Evolutionary conservation across 2,329 filamentous ascomycete species (phyloP).

Genomic region (Capronia epimyces): DNA sequence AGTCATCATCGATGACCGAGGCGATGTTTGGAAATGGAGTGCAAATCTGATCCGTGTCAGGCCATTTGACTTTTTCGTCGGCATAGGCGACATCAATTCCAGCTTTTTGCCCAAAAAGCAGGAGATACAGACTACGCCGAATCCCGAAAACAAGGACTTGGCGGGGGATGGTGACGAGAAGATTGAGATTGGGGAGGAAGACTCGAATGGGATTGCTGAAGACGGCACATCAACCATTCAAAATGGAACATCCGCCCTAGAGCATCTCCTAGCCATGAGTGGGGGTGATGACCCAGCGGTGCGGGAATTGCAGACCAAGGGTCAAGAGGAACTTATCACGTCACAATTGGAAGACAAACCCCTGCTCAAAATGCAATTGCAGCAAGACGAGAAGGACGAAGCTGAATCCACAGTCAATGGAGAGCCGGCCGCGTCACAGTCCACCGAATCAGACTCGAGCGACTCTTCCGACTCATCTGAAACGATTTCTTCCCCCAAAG

Average conservation of each 20-base stretch:
- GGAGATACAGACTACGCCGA: constrained; percentile 48
- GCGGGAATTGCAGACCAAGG: constrained; percentile 69
- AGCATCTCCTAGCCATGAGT: constrained; percentile 71
- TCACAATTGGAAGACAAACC: constrained; percentile 86
- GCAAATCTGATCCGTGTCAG: constrained; percentile 90
- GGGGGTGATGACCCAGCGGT: constrained; percentile 62
- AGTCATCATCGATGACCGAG: constrained; percentile 94
- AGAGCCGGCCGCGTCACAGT: constrained; percentile 33
- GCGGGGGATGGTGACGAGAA: constrained; percentile 25
- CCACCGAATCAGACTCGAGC: constrained; percentile 39
- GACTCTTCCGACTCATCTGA: constrained; percentile 28
- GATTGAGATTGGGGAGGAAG: constrained; percentile 4
- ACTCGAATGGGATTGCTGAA: constrained; percentile 19
- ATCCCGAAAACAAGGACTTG: constrained; percentile 29
- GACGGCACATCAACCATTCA: constrained; percentile 23
- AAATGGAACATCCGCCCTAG: constrained; percentile 47
- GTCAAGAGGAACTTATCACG: constrained; percentile 81
- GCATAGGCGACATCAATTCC: constrained; percentile 97
- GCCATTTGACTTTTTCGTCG: constrained; percentile 96
- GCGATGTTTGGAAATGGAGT: constrained; percentile 93
- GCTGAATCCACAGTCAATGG: constrained; percentile 45
- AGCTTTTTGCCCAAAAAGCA: constrained; percentile 83
- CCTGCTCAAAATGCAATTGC: constrained; percentile 83
- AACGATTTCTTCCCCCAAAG: constrained; percentile 33
- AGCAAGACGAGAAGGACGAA: constrained; percentile 79